These are phyloP conservation scores for Xylariaceae sp. DNA, from an alignment of 2,329 filamentous ascomycete genomes.

Conservation along the genomic window DNA sequence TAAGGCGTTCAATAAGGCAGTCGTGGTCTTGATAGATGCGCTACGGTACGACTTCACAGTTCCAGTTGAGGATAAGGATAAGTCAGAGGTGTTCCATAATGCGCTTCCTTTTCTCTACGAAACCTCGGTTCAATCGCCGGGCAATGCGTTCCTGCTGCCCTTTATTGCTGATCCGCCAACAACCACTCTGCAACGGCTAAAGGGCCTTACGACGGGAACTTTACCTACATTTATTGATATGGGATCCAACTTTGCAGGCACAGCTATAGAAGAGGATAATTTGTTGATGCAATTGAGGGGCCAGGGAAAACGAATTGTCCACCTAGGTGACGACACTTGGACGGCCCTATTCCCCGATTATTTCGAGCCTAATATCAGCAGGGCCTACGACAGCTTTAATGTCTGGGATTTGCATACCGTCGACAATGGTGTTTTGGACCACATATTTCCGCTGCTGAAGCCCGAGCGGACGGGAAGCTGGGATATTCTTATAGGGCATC, in stretches of 20 bases:
- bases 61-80: slow-evolving; percentile 63
- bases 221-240: slow-evolving; percentile 92
- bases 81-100: slow-evolving; percentile 75
- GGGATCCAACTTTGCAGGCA: slow-evolving; percentile 93
- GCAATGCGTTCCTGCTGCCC: slow-evolving; percentile 85
- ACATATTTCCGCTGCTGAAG: slow-evolving; percentile 82
- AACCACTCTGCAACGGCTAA: slow-evolving; percentile 86
- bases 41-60: slow-evolving; percentile 96
- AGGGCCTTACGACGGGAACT: slow-evolving; percentile 93
- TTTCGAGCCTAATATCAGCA: slow-evolving; percentile 84
- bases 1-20: slow-evolving; percentile 87
- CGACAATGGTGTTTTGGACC: slow-evolving; percentile 90
- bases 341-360: slow-evolving; percentile 90
- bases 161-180: slow-evolving; percentile 98
- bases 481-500: slow-evolving; percentile 95
- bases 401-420: slow-evolving; percentile 98
- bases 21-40: slow-evolving; percentile 89
- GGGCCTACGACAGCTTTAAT: slow-evolving; percentile 94
- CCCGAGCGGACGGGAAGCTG: slow-evolving; percentile 68
- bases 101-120: slow-evolving; percentile 86
- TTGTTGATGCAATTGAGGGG: slow-evolving; percentile 67
- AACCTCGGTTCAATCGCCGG: slow-evolving; percentile 71
- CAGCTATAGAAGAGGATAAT: slow-evolving; percentile 92
- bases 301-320: slow-evolving; percentile 75
- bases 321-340: slow-evolving; percentile 98